A percentile compares a stretch with the other conserved stretches of the same genome.
Conservation (phyloP, 805 yeast genomes). For the Ascoidea rubescens region DNA sequence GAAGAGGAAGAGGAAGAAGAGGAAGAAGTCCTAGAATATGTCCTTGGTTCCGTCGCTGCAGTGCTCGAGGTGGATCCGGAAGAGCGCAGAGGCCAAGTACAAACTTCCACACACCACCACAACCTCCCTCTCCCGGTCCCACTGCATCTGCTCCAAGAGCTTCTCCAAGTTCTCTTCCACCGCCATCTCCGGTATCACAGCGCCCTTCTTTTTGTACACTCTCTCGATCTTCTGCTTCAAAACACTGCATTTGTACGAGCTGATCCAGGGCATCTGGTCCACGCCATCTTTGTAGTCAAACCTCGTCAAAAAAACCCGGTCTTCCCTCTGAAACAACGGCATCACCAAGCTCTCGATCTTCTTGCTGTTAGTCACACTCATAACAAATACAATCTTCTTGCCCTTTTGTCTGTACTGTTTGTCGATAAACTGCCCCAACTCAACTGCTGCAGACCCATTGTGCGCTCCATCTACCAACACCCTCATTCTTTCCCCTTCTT, state of each 20-base stretch:
- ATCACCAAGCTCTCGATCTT: slow-evolving; percentile 35
- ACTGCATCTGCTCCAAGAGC: slow-evolving; percentile 13
- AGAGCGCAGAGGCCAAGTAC: slow-evolving; percentile 47
- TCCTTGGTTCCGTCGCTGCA: slow-evolving; percentile 7
- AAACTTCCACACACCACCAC: slow-evolving; percentile 59
- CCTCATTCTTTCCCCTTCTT: slow-evolving; percentile 13
- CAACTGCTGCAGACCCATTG: slow-evolving; percentile 73
- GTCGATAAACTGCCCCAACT: slow-evolving; percentile 42
- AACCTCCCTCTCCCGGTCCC: slow-evolving; percentile 7
- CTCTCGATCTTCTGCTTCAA: slow-evolving; percentile 15
- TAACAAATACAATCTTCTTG: slow-evolving; percentile 30
- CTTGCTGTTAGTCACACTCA: slow-evolving; percentile 72
- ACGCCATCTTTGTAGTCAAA: slow-evolving; percentile 40
- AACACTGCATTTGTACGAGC: slow-evolving; percentile 25
- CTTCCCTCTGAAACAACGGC: slow-evolving; percentile 33
- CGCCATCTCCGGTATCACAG: slow-evolving; percentile 15
- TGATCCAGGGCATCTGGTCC: slow-evolving; percentile 92
- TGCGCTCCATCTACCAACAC: slow-evolving; percentile 86
- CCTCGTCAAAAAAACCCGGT: slow-evolving; percentile 43
- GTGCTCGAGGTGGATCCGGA: slow-evolving; percentile 21
- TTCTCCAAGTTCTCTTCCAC: slow-evolving; percentile 15
- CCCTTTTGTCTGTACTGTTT: slow-evolving; percentile 8
- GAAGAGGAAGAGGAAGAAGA: neutral
- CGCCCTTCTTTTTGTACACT: slow-evolving; percentile 14
- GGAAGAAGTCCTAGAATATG: neutral